phyloP scores from a whole-genome alignment of 148 eudicot species.

The Spergularia marina region DNA sequence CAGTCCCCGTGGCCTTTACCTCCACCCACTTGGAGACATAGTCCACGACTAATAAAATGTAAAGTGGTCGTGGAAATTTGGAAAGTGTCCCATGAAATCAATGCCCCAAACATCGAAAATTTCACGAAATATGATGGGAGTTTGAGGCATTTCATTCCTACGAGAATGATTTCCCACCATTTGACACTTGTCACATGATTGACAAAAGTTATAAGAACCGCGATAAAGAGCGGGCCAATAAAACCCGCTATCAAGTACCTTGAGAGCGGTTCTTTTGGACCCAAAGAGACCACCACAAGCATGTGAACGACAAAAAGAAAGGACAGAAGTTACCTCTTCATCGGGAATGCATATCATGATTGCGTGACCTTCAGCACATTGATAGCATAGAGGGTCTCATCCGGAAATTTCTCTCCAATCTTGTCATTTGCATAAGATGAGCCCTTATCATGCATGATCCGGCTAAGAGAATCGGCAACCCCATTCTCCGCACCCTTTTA shows the following conservation, averaged over 20 bases:
- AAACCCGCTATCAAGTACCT: not conserved
- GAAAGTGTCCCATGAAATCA: too few species aligned
- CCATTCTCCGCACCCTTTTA: not conserved
- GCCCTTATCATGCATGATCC: not conserved
- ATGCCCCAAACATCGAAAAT: conserved; percentile 7
- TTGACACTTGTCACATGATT: not conserved
- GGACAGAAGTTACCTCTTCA: not conserved
- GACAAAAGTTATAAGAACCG: not conserved
- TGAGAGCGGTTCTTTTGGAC: not conserved
- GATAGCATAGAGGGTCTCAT: not conserved
- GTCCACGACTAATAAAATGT: too few species aligned
- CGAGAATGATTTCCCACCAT: not conserved
- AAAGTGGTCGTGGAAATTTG: too few species aligned
- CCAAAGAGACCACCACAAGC: conserved; percentile 5
- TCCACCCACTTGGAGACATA: too few species aligned
- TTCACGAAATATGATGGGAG: not conserved
- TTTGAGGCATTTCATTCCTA: not conserved
- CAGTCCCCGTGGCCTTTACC: too few species aligned
- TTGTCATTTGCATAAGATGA: too few species aligned
- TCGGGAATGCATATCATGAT: not conserved
- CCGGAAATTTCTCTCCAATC: not conserved
- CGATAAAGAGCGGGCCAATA: conserved; percentile 1
- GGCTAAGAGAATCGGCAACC: not conserved
- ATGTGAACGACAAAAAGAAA: not conserved
- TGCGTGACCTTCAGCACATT: too few species aligned